Evolutionary conservation across 805 yeast species (phyloP), one percentile per base, ranked within the genome.

Genomic region (Candida patagonica): DNA sequence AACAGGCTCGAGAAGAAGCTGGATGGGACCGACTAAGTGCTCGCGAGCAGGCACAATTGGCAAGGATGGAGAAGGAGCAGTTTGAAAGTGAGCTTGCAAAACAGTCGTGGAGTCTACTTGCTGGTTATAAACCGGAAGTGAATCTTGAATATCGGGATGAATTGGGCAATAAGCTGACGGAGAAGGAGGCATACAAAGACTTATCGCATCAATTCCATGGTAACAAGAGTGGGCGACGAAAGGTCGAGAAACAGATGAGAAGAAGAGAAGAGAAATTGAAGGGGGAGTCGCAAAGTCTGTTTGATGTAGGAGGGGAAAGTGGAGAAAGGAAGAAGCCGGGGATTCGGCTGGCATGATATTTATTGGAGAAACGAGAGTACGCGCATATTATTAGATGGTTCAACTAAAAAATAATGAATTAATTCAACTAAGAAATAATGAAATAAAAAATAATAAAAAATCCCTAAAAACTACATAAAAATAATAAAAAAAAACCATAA

Each of bases 201-300:
- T 60, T 84, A 35, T 80, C 92, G 2, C 88, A 80, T 46, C 74
- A 76, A 47, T 85, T 83, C 57, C 95, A 85, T 55, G 94, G 92
- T 2, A 60, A 54, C 13, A 57, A 56, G 1, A 51, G 59, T 6
- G 65, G 67, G 9, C 61, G 59, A 44, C 48, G 42, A 15, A 59
- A 60, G 45, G 51, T 56, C 2, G 65, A 61, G 44, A 56, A 59
- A 49, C 52, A 49, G 39, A 36, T 56, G 22, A 48, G 54, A 48
- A 48, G 43, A 44, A 42, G 47, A n/a, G 55, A 49, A 30, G 60
- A 60, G 24, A 53, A 53, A 32, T 32, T 43, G 27, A 42, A 51
- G 36, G 30, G 41, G 32, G 55, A 54, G 30, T 35, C 36, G n/a
- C 41, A 37, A 30, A 31, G 48, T 8, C 40, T 50, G 17, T 51